Base-by-base conservation (phyloP, 129 eudicot species). In the Lactuca sativa region DNA sequence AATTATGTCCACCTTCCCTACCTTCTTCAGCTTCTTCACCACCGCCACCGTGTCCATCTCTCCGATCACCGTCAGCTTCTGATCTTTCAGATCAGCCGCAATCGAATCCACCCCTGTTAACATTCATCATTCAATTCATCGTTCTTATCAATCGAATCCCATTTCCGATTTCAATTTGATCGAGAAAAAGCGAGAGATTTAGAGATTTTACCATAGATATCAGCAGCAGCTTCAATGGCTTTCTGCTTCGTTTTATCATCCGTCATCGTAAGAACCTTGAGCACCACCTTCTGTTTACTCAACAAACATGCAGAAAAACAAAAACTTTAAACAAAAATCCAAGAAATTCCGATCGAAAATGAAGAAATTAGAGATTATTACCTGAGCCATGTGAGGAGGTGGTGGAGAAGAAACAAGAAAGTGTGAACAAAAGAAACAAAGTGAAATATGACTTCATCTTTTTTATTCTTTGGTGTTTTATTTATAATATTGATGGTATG, bases 211-310 rank as follows among this genome's bases (percentile, higher is more conserved):
- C 98, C 98, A 10, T 68, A 79, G 25, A 87, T 87, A 81, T 89
- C 95, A 6, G 98, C 98, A 17, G 97, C 98, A 64, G 97, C 98
- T 82, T 93, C 97, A 9, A 93, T 93, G 73, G 98, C 92, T 63
- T 87, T 93, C 81, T 93, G 95, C 79, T 89, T 89, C 2, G 98
- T 87, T 67, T 76, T 93, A 0, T 89, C 95, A 78, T 93, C 98
- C 30, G 88, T 85, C 98, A 93, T 93, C 82, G 98, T 89, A 57
- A 85, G 54, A 14, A 93, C 85, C 75, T 85, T 93, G 66, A 91
- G 14, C 51, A 91, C 85, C 56, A 89, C 88, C 69, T 89, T 93
- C 96, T 89, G 90, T 71, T 67, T 8, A 59, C 41, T 32, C 14
- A 31, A 56, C 25, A 62, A 69, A 59, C 62, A 76, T 38, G 78